phyloP scores from a whole-genome alignment of 2,329 filamentous ascomycete species.

The Colletotrichum sp. region DNA sequence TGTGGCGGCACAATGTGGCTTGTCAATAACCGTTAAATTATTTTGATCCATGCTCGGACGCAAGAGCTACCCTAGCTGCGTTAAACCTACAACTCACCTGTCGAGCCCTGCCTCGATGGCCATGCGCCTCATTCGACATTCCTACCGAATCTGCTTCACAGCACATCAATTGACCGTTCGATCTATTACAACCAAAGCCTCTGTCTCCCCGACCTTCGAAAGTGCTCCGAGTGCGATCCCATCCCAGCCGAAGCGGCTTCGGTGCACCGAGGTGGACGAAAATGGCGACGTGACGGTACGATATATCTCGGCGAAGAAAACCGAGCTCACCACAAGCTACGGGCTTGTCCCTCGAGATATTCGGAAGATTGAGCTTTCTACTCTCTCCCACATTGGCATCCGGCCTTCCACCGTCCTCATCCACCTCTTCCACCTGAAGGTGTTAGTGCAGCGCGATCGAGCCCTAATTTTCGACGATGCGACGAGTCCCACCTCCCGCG shows the following conservation, averaged over 20 bases:
- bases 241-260: constrained; percentile 52
- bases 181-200: neutral
- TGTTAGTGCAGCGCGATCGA: constrained; percentile 91
- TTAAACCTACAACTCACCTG: neutral
- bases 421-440: constrained; percentile 90
- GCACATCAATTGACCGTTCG: neutral
- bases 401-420: constrained; percentile 91
- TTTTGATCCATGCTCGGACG: neutral
- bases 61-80: neutral
- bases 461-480: constrained; percentile 95
- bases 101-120: neutral
- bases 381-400: constrained; percentile 92
- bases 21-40: neutral
- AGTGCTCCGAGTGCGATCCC: neutral
- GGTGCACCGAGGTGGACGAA: constrained; percentile 94
- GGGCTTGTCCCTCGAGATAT: constrained; percentile 91
- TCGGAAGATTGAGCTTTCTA: constrained; percentile 95
- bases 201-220: neutral
- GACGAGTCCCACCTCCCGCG: constrained; percentile 91
- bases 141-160: neutral
- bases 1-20: neutral
- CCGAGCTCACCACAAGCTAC: constrained; percentile 91
- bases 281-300: constrained; percentile 91
- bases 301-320: constrained; percentile 96
- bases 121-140: neutral